These are phyloP conservation scores for Chlorociboria aeruginascens DNA, from an alignment of 495 filamentous ascomycete genomes.

Conservation along the genomic window DNA sequence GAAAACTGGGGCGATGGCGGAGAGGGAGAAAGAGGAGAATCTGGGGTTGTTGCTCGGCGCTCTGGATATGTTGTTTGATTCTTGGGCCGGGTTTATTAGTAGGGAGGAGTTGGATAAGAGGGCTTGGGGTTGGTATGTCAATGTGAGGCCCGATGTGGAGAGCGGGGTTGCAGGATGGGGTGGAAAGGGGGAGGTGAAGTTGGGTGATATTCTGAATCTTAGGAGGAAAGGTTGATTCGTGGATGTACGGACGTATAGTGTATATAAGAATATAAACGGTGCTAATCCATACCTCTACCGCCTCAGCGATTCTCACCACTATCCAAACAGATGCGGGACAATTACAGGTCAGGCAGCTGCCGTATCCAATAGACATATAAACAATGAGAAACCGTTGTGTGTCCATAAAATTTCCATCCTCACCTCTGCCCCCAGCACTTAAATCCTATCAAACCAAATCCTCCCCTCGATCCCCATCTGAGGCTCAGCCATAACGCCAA, in stretches of 20 bases:
- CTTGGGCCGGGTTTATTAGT: constrained; percentile 49
- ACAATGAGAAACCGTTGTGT: neutral
- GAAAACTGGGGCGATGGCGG: constrained; percentile 30
- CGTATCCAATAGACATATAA: too few relatives aligned
- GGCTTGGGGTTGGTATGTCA: constrained; percentile 72
- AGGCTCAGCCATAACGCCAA: constrained; percentile 5
- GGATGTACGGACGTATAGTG: neutral
- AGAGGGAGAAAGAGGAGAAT: constrained; percentile 51
- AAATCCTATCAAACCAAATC: constrained; percentile 14
- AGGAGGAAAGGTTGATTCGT: constrained; percentile 26
- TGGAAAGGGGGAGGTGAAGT: constrained; percentile 55
- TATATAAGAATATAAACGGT: too few relatives aligned
- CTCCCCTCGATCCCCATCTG: constrained; percentile 6
- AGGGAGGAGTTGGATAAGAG: constrained; percentile 54
- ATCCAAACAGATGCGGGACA: too few relatives aligned
- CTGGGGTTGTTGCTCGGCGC: constrained; percentile 52
- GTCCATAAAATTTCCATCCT: neutral
- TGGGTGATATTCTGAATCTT: constrained; percentile 54
- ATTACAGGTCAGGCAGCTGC: neutral
- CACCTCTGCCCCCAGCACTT: neutral
- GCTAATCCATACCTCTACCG: too few relatives aligned
- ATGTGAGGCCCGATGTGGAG: constrained; percentile 61
- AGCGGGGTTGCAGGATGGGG: constrained; percentile 67
- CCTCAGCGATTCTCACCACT: too few relatives aligned
- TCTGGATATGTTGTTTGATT: constrained; percentile 54